These are phyloP conservation scores for Pyrus hybrid DNA, from an alignment of 331 rosid genomes.

Conservation along the genomic window DNA sequence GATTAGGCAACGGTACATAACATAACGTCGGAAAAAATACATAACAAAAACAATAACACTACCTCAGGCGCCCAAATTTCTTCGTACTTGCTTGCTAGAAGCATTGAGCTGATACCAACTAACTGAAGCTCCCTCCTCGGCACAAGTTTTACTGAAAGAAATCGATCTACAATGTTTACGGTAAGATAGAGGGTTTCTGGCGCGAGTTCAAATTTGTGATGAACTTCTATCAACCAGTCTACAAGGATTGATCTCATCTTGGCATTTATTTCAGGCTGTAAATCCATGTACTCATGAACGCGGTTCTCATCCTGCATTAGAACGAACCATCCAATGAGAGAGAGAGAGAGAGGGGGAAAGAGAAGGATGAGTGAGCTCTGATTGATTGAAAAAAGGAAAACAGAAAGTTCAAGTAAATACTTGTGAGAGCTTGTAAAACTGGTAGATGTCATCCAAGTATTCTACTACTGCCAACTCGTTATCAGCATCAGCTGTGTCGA, in stretches of 20 bases:
- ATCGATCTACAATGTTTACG: constrained; percentile 58
- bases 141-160: constrained; percentile 45
- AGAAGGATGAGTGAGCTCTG: too few species aligned
- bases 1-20: neutral
- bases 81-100: constrained; percentile 78
- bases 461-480: too few species aligned
- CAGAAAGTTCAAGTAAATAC: too few species aligned
- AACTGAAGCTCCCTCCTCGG: constrained; percentile 77
- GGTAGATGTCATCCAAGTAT: too few species aligned
- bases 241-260: constrained; percentile 88
- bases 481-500: too few species aligned
- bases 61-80: constrained; percentile 93
- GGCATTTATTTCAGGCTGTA: constrained; percentile 61
- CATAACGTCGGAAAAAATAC: neutral
- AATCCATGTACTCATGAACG: constrained; percentile 51
- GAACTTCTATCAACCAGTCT: constrained; percentile 90
- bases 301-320: constrained; percentile 21
- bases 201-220: constrained; percentile 65
- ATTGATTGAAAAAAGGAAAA: too few species aligned
- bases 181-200: constrained; percentile 78
- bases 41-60: neutral
- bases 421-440: too few species aligned
- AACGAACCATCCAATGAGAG: neutral
- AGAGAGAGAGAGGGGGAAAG: neutral
- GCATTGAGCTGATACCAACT: constrained; percentile 86